Percentiles rank a stretch among this genome's conserved stretches.
Evolutionary conservation across 257 asterid species (phyloP).

Genomic region (Solanum neorickii): DNA sequence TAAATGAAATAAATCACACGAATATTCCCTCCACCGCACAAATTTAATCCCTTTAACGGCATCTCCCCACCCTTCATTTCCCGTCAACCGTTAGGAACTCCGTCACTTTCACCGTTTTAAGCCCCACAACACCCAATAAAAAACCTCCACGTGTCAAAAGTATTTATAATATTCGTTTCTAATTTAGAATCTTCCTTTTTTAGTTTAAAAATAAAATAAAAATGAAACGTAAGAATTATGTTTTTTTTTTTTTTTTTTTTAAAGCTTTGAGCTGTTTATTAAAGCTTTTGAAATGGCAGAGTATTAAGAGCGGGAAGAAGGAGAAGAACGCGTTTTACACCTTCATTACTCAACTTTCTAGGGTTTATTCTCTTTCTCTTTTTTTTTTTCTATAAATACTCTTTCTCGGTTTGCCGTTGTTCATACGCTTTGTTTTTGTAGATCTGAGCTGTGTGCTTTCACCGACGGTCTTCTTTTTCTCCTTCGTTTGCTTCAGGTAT

Average conservation of each 20-base stretch:
- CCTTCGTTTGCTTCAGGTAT: constrained; percentile 11
- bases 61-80: neutral
- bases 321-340: constrained; percentile 7
- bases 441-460: constrained; percentile 37
- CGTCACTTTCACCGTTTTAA: neutral
- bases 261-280: neutral
- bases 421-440: constrained; percentile 21
- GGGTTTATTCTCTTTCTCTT: neutral
- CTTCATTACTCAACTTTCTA: constrained; percentile 22
- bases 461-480: constrained; percentile 14
- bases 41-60: constrained; percentile 2
- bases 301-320: constrained; percentile 40
- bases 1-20: neutral
- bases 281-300: constrained; percentile 10
- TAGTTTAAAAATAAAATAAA: neutral
- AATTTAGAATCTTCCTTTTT: neutral
- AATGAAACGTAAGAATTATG: neutral
- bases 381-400: constrained; percentile 15
- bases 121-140: neutral
- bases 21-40: neutral
- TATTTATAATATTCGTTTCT: neutral
- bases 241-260: neutral
- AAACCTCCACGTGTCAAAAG: neutral
- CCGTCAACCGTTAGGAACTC: constrained; percentile 4
- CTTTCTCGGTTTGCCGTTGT: constrained; percentile 18